These are phyloP conservation scores for Populus davidiana DNA, from an alignment of 345 rosid species.

Conservation along the genomic window DNA sequence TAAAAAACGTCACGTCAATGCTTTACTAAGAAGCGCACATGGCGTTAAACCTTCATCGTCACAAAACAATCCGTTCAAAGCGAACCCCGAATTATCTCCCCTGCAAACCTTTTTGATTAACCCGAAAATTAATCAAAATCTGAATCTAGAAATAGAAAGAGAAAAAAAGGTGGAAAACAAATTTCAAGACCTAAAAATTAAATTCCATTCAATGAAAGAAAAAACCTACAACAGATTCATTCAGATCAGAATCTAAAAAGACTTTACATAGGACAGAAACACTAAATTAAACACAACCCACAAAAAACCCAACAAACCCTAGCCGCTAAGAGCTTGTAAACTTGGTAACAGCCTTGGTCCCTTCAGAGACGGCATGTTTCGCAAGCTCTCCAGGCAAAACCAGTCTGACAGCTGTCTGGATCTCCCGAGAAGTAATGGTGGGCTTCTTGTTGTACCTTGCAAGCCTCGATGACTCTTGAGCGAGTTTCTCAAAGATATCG, in stretches of 20 bases:
- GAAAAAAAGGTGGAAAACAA: too few species aligned
- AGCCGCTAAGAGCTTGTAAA: slow-evolving; percentile 23
- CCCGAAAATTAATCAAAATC: neutral
- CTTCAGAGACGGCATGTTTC: slow-evolving; percentile 29
- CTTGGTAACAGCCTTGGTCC: slow-evolving; percentile 29
- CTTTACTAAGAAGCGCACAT: neutral
- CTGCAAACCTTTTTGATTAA: neutral
- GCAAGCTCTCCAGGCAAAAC: slow-evolving; percentile 29
- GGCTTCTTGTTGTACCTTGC: slow-evolving; percentile 31
- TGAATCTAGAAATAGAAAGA: too few species aligned
- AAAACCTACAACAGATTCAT: neutral
- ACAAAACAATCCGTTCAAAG: neutral
- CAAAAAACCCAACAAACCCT: neutral
- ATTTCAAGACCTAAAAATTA: too few species aligned
- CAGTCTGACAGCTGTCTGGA: slow-evolving; percentile 23
- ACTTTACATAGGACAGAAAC: neutral
- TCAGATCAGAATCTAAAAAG: neutral
- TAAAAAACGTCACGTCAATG: neutral
- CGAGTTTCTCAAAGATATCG: slow-evolving; percentile 27
- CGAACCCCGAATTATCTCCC: neutral
- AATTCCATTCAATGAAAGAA: neutral
- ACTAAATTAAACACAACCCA: neutral
- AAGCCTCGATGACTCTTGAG: slow-evolving; percentile 19
- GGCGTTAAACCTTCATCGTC: neutral
- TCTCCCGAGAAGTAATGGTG: slow-evolving; percentile 28